Evolutionary conservation across 371 early-diverging fungal species (phyloP).

Genomic region (Apophysomyces elegans): DNA sequence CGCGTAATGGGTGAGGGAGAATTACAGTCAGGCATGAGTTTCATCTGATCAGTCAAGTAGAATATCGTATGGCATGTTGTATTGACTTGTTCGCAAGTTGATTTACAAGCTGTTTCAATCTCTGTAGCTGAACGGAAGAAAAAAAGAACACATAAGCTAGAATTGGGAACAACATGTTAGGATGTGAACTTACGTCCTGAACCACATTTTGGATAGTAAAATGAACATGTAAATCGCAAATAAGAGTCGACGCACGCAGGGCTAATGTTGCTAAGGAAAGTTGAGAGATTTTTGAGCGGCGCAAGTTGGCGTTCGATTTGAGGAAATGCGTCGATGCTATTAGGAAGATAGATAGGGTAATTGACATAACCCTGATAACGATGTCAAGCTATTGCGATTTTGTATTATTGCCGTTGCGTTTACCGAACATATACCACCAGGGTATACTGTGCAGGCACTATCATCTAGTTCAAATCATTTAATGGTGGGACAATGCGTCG

Average conservation of each 20-base stretch:
- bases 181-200: conserved; percentile 14
- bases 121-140: background rate
- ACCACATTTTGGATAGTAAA: conserved; percentile 34
- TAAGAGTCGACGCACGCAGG: conserved; percentile 36
- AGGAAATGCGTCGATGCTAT: conserved; percentile 22
- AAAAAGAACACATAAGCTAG: background rate
- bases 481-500: conserved; percentile 7
- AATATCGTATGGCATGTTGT: conserved; percentile 44
- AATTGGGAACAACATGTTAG: background rate
- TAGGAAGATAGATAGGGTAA: conserved; percentile 21
- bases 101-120: conserved; percentile 44
- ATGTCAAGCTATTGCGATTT: background rate
- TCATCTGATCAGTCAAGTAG: conserved; percentile 30
- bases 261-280: conserved; percentile 15
- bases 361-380: conserved; percentile 23
- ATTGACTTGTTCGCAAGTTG: conserved; percentile 47
- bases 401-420: background rate
- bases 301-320: conserved; percentile 25
- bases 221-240: conserved; percentile 31
- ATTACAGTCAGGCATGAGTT: conserved; percentile 52
- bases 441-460: conserved; percentile 14
- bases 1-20: conserved; percentile 30
- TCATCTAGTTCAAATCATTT: background rate
- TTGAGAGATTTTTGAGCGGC: conserved; percentile 18
- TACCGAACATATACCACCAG: conserved; percentile 20